A percentile compares a stretch with the other conserved stretches of the same genome.
These are phyloP conservation scores for Periconia sp. DNA, from an alignment of 2,329 filamentous ascomycete species.

Conservation along the genomic window DNA sequence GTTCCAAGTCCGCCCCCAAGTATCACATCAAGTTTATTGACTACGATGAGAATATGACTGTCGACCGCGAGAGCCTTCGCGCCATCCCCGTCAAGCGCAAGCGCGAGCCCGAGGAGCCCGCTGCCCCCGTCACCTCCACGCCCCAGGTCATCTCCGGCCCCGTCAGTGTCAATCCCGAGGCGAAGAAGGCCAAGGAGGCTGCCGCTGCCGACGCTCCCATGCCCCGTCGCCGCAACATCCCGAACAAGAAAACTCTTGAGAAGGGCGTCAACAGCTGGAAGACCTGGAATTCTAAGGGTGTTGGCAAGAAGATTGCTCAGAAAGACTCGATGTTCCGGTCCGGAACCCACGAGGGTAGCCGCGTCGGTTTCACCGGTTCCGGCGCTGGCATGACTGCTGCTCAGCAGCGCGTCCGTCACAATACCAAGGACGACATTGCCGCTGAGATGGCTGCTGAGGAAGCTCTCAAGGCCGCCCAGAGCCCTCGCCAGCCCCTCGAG, in stretches of 20 bases:
- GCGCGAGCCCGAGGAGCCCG: constrained; percentile 75
- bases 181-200: constrained; percentile 64
- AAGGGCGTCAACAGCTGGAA: constrained; percentile 93
- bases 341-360: constrained; percentile 78
- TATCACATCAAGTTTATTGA: constrained; percentile 95
- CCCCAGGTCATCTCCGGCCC: constrained; percentile 64
- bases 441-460: constrained; percentile 15
- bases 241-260: constrained; percentile 90
- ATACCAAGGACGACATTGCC: constrained; percentile 57
- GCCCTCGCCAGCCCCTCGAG: too few species aligned
- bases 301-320: constrained; percentile 67
- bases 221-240: constrained; percentile 75
- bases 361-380: constrained; percentile 95
- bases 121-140: constrained; percentile 42
- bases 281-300: constrained; percentile 77
- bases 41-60: constrained; percentile 84
- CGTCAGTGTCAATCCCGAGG: constrained; percentile 67
- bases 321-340: constrained; percentile 98
- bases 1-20: constrained; percentile 84
- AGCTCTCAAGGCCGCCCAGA: constrained; percentile 6
- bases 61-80: constrained; percentile 51
- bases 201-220: constrained; percentile 61
- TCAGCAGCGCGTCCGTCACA: constrained; percentile 75
- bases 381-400: constrained; percentile 97
- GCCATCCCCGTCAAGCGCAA: constrained; percentile 52